Evolutionary conservation across 2,329 filamentous ascomycete species (phyloP), one percentile per base, ranked within the genome.

Genomic region (Amphichorda felina): DNA sequence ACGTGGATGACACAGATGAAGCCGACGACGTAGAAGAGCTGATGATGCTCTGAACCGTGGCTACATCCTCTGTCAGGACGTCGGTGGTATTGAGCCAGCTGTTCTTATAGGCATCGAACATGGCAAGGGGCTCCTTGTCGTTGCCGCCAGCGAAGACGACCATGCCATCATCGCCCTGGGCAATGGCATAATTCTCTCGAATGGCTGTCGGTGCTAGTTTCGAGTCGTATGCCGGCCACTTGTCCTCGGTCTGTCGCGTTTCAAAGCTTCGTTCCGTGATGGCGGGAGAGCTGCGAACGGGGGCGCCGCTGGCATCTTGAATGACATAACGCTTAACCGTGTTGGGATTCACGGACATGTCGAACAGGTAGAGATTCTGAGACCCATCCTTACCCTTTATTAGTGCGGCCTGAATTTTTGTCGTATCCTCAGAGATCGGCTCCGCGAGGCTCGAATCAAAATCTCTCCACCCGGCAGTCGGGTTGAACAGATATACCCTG

Each of bases 121-220:
- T 74, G 43, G 71, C 75, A 5, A 96, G 50, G 0, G 82, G 70
- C 40, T 82, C 70, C 2, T 79, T 60, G 5, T 63, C 56, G 45
- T 72, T 76, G 18, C 87, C 87, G 30, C 87, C 84, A n/a, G 80
- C 76, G 40, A 94, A 75, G 11, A 91, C 81, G 2, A 89, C 73
- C 43, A 79, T 60, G 4, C 81, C 83, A 42, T 72, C 59, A 2
- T 68, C 49, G 40, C 74, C 77, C 45, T 79, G 71, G 0, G 87
- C 82, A 13, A 94, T 54, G 0, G 83, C 79, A 49, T 76, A 93
- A 32, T 75, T 72, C n/a, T 65, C 66, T 43, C 87, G 71, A 5
- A 66, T 74, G 8, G 58, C 63, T 2, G 41, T 48, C 0, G 88
- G 82, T 0, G 82, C 88, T 29, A 79, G 57, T 1, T 78, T 81